phyloP scores from a whole-genome alignment of 306 rosid species.

The Luffa acutangula region DNA sequence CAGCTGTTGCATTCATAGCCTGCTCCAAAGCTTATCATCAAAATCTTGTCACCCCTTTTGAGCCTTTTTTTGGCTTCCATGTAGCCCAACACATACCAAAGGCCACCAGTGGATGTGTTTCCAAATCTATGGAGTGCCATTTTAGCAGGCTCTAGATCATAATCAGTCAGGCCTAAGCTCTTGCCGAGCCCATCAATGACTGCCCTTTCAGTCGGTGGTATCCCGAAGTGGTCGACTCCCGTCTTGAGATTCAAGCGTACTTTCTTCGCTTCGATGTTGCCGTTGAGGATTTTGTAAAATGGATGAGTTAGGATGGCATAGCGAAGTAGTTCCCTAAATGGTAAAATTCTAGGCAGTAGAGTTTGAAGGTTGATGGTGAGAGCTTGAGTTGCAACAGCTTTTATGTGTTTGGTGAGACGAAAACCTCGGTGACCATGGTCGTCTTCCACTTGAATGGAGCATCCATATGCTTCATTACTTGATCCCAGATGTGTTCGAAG shows the following conservation, averaged over 20 bases:
- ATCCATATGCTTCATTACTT: slow-evolving; percentile 58
- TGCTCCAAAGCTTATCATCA: slow-evolving; percentile 90
- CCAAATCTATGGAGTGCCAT: slow-evolving; percentile 87
- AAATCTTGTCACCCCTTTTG: slow-evolving; percentile 45
- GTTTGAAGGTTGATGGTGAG: slow-evolving; percentile 43
- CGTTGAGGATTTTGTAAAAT: not conserved
- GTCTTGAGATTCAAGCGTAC: slow-evolving; percentile 41
- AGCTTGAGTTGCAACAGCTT: slow-evolving; percentile 55
- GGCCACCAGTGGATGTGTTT: slow-evolving; percentile 75
- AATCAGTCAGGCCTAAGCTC: slow-evolving; percentile 40
- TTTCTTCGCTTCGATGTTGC: slow-evolving; percentile 15
- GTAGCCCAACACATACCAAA: slow-evolving; percentile 85
- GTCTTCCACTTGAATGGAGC: slow-evolving; percentile 71
- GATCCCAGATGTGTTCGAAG: slow-evolving; percentile 62
- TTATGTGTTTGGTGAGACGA: slow-evolving; percentile 51
- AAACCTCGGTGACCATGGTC: slow-evolving; percentile 53
- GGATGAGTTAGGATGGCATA: slow-evolving; percentile 12
- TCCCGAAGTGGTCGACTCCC: slow-evolving; percentile 63
- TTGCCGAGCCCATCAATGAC: slow-evolving; percentile 69
- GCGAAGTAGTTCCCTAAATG: slow-evolving; percentile 39
- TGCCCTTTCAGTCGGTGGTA: slow-evolving; percentile 72
- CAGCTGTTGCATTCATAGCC: slow-evolving; percentile 85
- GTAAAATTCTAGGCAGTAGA: slow-evolving; percentile 45
- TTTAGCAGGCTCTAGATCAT: slow-evolving; percentile 69
- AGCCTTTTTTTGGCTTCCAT: slow-evolving; percentile 94